Evolutionary conservation across 163 green algal species (phyloP), one percentile per base, ranked within the genome.

Genomic region (Scenedesmus sp.): DNA sequence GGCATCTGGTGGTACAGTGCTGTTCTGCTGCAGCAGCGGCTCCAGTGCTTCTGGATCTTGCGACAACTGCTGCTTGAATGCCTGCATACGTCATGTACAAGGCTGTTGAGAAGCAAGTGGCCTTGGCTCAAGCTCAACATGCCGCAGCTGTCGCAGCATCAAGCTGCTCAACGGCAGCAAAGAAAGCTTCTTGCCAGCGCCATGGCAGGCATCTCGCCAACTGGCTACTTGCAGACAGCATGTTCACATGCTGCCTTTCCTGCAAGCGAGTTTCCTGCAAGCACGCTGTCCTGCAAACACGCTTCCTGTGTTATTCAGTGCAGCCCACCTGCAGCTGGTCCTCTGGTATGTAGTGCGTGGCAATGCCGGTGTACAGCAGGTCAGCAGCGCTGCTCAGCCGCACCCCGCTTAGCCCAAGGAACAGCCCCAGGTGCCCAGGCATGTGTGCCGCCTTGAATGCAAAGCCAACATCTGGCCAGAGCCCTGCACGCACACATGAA

Each of bases 401-500:
- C 16, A 82, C 81, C 10, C 76, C 89, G 16, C 46, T 85, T 2
- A 92, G 82, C 57, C 77, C 89, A 20, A 92, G 54, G 52, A 88
- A 85, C n/a, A 92, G 20, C 2, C 89, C 89, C 16, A 89, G 62
- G 4, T 67, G 82, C 1, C 59, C 56, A 2, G 89, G 59, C 81
- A 89, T 83, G 52, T 67, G 82, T 10, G 89, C 89, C 10, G 89
- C 89, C 26, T 88, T 88, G 62, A 70, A 92, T 15, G 89, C 89
- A 88, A 92, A 92, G 54, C 89, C 89, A 5, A 92, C 89, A 87
- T 92, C 89, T 2, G 89, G 89, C 89, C 89, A 92, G 46, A 92
- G 82, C 6, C 89, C 88, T 91, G 74, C 87, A 70, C 10, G 26
- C 13, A 3, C 54, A 46, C n/a, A 56, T 26, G 26, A 54, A 70